Percentiles rank a stretch among this genome's conserved stretches.
These are phyloP conservation scores for Blastocystis sp. DNA, from an alignment of 352 stramenopile species.

Conservation along the genomic window DNA sequence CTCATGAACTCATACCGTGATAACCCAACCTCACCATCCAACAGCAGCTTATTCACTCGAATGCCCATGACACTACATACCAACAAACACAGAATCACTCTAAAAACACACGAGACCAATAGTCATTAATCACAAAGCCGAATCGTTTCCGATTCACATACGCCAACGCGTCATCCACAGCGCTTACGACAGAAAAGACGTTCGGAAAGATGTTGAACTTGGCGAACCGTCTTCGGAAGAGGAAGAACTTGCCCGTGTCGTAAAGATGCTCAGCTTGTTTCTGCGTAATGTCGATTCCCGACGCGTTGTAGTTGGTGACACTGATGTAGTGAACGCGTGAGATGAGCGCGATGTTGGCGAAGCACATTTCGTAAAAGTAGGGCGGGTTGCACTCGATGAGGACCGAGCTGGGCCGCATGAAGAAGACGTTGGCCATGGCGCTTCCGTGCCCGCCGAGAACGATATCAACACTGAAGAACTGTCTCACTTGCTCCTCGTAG, in stretches of 20 bases:
- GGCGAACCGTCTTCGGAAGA: neutral
- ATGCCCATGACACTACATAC: no score
- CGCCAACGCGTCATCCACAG: conserved; percentile 4
- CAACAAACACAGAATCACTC: neutral
- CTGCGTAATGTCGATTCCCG: neutral
- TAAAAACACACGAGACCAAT: conserved; percentile 38
- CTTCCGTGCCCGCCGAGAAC: neutral
- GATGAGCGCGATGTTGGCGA: conserved; percentile 6
- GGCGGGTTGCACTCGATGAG: conserved; percentile 36
- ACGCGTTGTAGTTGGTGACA: neutral
- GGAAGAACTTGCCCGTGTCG: conserved; percentile 4
- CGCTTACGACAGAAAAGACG: neutral
- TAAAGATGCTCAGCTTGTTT: neutral
- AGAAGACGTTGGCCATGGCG: conserved; percentile 28
- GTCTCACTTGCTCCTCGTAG: neutral
- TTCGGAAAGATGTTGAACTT: conserved; percentile 10
- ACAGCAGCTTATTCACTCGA: no score
- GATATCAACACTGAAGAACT: conserved; percentile 38
- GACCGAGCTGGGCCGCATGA: neutral
- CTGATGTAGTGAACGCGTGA: conserved; percentile 25
- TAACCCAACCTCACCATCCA: no score
- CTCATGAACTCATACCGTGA: no score
- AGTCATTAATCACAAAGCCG: neutral
- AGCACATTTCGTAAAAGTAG: conserved; percentile 49
- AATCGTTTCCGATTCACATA: neutral